phyloP scores from a whole-genome alignment of 2,329 filamentous ascomycete species.

The Fusarium domesticum region DNA sequence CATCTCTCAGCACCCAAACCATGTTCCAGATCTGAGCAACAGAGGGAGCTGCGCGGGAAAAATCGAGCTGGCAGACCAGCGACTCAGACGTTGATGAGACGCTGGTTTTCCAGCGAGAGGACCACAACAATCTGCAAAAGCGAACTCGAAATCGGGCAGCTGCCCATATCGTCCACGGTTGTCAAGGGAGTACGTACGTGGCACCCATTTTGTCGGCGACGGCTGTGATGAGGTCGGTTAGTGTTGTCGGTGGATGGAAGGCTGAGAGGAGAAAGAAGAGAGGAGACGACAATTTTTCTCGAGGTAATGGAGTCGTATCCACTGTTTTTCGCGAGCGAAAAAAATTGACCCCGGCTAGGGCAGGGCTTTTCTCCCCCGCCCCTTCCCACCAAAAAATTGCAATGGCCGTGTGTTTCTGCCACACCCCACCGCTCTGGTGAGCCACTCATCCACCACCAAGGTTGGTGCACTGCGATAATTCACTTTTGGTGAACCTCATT shows the following conservation, averaged over 20 bases:
- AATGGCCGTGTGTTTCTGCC: slow-evolving; percentile 36
- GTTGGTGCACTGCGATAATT: slow-evolving; percentile 26
- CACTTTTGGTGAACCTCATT: slow-evolving; percentile 30
- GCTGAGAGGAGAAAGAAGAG: slow-evolving; percentile 11
- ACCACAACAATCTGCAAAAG: slow-evolving; percentile 72
- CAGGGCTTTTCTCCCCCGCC: slow-evolving; percentile 34
- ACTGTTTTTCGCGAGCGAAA: slow-evolving; percentile 6
- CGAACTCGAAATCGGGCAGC: slow-evolving; percentile 47
- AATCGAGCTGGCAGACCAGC: slow-evolving; percentile 70
- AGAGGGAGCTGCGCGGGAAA: slow-evolving; percentile 63
- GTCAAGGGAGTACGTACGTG: slow-evolving; percentile 52
- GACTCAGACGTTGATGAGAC: slow-evolving; percentile 26
- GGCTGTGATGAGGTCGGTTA: slow-evolving; percentile 40
- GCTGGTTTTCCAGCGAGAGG: slow-evolving; percentile 68
- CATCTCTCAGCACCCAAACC: slow-evolving; percentile 57
- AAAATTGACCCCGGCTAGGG: slow-evolving; percentile 28
- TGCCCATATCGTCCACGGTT: slow-evolving; percentile 32
- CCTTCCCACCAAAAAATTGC: slow-evolving; percentile 22
- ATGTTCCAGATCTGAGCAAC: slow-evolving; percentile 44
- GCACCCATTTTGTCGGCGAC: slow-evolving; percentile 43
- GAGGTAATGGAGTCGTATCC: slow-evolving; percentile 10
- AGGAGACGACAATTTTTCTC: slow-evolving; percentile 11
- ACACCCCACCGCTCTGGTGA: slow-evolving; percentile 34
- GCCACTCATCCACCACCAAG: slow-evolving; percentile 29
- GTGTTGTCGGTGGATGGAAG: slow-evolving; percentile 35